Conservation (phyloP, 2,329 filamentous ascomycete genomes). For the Rachicladosporium sp. region DNA sequence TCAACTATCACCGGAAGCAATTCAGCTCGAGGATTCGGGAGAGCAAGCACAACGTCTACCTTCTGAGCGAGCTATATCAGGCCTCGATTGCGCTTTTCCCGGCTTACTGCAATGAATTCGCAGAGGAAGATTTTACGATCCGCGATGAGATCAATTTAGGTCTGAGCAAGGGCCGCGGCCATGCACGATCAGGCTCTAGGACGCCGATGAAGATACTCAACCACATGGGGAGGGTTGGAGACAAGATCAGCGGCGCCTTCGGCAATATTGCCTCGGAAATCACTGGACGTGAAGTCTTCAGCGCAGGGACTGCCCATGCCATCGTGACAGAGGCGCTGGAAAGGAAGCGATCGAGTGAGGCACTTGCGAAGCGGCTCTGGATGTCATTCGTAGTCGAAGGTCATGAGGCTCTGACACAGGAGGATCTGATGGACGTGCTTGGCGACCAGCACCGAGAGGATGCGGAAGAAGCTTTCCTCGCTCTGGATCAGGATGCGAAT, state of each 20-base stretch:
- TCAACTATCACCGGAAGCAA: conserved; percentile 74
- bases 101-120: conserved; percentile 81
- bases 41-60: conserved; percentile 73
- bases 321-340: conserved; percentile 83
- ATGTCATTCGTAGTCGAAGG: conserved; percentile 96
- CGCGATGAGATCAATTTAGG: conserved; percentile 60
- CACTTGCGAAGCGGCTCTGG: conserved; percentile 89
- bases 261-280: conserved; percentile 91
- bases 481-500: conserved; percentile 77
- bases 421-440: conserved; percentile 81
- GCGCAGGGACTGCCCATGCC: conserved; percentile 79
- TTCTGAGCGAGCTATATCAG: conserved; percentile 78
- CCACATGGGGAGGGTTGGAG: conserved; percentile 61
- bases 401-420: conserved; percentile 61
- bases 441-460: conserved; percentile 60
- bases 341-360: conserved; percentile 71
- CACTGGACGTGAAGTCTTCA: conserved; percentile 90
- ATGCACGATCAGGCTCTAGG: conserved; percentile 46
- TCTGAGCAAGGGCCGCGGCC: conserved; percentile 39
- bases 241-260: conserved; percentile 86
- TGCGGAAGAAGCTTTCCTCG: conserved; percentile 72
- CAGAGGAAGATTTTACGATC: conserved; percentile 84
- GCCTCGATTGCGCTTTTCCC: conserved; percentile 82
- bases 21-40: conserved; percentile 74
- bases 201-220: conserved; percentile 71